A percentile compares a stretch with the other conserved stretches of the same genome.
These are phyloP conservation scores for Panellus pusillus DNA, from an alignment of 768 basidiomycete species.

Conservation along the genomic window DNA sequence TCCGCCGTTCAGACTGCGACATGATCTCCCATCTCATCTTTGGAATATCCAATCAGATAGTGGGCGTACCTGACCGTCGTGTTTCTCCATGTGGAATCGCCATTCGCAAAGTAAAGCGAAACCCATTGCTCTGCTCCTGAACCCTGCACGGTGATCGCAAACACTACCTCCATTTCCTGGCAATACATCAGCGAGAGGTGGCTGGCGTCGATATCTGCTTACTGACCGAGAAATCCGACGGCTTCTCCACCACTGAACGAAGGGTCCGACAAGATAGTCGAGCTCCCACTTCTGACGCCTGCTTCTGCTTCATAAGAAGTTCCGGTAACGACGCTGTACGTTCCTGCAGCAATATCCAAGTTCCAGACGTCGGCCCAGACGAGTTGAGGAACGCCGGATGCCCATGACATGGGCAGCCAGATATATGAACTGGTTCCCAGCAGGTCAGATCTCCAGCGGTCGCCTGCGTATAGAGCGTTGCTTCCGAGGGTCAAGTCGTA, in stretches of 20 bases:
- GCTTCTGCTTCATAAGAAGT: constrained; percentile 58
- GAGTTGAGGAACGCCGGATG: constrained; percentile 52
- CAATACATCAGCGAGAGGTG: background rate
- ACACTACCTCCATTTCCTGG: constrained; percentile 58
- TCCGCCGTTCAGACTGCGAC: constrained; percentile 56
- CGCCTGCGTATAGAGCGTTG: constrained; percentile 60
- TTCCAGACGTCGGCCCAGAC: constrained; percentile 59
- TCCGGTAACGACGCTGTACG: constrained; percentile 49
- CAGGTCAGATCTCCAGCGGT: constrained; percentile 56
- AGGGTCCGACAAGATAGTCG: constrained; percentile 41
- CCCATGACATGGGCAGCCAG: constrained; percentile 61
- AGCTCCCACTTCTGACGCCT: constrained; percentile 48
- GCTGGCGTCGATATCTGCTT: background rate
- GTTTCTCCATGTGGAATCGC: constrained; percentile 58
- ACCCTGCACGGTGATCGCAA: constrained; percentile 56
- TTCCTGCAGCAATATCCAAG: constrained; percentile 49
- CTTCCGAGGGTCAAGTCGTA: constrained; percentile 51
- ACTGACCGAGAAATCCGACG: constrained; percentile 55
- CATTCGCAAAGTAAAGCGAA: constrained; percentile 61
- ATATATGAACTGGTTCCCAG: constrained; percentile 61
- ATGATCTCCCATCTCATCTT: background rate
- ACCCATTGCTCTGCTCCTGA: constrained; percentile 58
- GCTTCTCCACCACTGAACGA: constrained; percentile 54
- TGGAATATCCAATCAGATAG: background rate
- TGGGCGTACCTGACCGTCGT: constrained; percentile 53